These are phyloP conservation scores for Chrysoporthe deuterocubensis DNA, from an alignment of 2,329 filamentous ascomycete species.

Conservation along the genomic window DNA sequence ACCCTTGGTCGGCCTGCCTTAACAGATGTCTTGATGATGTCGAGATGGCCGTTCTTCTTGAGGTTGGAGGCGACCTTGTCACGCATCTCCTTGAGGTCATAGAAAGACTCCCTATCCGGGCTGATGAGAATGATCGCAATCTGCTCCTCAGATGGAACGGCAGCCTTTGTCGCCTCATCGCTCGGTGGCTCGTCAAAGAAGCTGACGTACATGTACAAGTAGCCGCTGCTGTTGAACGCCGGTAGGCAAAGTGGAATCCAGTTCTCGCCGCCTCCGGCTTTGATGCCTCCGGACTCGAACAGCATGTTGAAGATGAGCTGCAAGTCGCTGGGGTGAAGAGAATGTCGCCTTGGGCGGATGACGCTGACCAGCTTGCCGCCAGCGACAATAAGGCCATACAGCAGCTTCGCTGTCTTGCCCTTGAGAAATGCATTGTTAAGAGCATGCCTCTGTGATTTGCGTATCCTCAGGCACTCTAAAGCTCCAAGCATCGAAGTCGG, in stretches of 20 bases:
- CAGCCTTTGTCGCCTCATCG: constrained; percentile 50
- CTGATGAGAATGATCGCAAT: constrained; percentile 94
- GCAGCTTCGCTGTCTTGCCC: constrained; percentile 73
- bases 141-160: constrained; percentile 71
- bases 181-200: constrained; percentile 71
- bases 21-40: constrained; percentile 73
- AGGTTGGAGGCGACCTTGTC: constrained; percentile 70
- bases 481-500: constrained; percentile 86
- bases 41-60: constrained; percentile 74
- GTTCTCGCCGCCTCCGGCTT: constrained; percentile 88
- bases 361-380: constrained; percentile 93
- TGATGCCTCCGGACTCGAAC: constrained; percentile 91
- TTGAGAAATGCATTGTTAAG: constrained; percentile 91
- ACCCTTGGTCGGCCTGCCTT: constrained; percentile 71
- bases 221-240: constrained; percentile 95
- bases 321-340: constrained; percentile 90
- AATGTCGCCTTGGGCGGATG: constrained; percentile 90
- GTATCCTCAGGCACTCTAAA: constrained; percentile 88
- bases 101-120: constrained; percentile 91
- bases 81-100: constrained; percentile 77
- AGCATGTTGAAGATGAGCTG: constrained; percentile 99
- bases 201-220: constrained; percentile 98
- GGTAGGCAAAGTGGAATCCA: constrained; percentile 97
- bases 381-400: constrained; percentile 93
- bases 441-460: constrained; percentile 81